Evolutionary conservation across 1,139 yeast species (phyloP).

Genomic region (Lodderomyces pseudojiufengensis): DNA sequence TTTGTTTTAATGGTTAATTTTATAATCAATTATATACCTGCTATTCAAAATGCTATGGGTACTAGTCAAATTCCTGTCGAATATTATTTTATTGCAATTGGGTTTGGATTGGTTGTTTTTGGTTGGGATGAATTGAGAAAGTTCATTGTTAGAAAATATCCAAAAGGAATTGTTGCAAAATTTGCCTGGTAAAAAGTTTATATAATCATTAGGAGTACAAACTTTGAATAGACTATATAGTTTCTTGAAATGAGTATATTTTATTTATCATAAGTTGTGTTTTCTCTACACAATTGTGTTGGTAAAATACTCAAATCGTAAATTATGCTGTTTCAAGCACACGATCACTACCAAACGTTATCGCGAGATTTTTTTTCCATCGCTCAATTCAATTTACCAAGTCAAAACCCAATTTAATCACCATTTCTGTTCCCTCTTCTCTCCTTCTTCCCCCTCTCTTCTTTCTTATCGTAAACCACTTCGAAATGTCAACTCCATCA

Average conservation of each 20-base stretch:
- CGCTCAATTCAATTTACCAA: too few species aligned
- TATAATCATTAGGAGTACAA: too few species aligned
- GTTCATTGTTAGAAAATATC: constrained; percentile 32
- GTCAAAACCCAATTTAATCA: too few species aligned
- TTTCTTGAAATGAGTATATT: too few species aligned
- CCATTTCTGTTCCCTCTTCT: constrained; percentile 4
- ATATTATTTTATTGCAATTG: constrained; percentile 46
- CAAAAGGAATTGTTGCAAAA: constrained; percentile 34
- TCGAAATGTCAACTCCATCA: constrained; percentile 19
- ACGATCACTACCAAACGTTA: too few species aligned
- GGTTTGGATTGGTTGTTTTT: constrained; percentile 40
- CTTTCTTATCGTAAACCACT: constrained; percentile 8
- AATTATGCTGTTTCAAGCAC: too few species aligned
- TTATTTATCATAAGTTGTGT: too few species aligned
- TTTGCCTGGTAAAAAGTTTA: constrained; percentile 40
- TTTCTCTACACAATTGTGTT: too few species aligned
- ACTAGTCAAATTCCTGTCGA: constrained; percentile 45
- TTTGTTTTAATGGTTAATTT: constrained; percentile 42
- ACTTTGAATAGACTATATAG: too few species aligned
- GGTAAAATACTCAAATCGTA: too few species aligned
- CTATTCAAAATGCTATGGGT: constrained; percentile 34
- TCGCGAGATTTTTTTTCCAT: too few species aligned
- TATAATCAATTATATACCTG: constrained; percentile 45
- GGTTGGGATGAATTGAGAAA: constrained; percentile 45
- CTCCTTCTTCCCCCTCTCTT: constrained; percentile 9